Percentiles rank a stretch among this genome's conserved stretches.
Evolutionary conservation across 345 rosid species (phyloP).

Genomic region (Diplotaxis tenuifolia): DNA sequence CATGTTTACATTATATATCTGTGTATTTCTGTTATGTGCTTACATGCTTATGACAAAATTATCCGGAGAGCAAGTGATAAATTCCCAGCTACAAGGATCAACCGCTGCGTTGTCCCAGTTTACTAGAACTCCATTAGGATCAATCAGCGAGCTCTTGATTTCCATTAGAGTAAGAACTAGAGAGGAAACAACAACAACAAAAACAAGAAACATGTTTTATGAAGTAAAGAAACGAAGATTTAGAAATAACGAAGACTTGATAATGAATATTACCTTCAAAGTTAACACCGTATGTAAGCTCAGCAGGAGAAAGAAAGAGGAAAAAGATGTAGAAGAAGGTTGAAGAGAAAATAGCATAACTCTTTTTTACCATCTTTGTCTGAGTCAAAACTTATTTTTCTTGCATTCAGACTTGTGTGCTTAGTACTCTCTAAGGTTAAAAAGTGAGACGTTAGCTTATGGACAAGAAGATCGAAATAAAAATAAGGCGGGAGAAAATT

Average conservation of each 20-base stretch:
- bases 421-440: no score
- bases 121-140: conserved; percentile 64
- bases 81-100: conserved; percentile 87
- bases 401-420: not conserved
- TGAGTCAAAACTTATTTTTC: not conserved
- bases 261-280: conserved; percentile 61
- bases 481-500: not conserved
- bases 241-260: not conserved
- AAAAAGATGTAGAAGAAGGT: conserved; percentile 33
- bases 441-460: not conserved
- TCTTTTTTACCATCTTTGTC: conserved; percentile 8
- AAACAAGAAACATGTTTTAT: not conserved
- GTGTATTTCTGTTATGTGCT: conserved; percentile 37
- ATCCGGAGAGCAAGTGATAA: conserved; percentile 69
- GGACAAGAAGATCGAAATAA: not conserved
- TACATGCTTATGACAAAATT: conserved; percentile 65
- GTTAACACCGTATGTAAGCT: conserved; percentile 79
- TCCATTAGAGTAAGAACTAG: conserved; percentile 76
- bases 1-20: not conserved
- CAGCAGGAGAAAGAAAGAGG: conserved; percentile 46
- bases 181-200: not conserved
- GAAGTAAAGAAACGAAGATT: not conserved
- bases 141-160: conserved; percentile 48
- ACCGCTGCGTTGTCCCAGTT: conserved; percentile 75
- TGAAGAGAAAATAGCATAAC: conserved; percentile 30